Evolutionary conservation across 371 early-diverging fungal species (phyloP).

Genomic region (Lichtheimia ramosa): DNA sequence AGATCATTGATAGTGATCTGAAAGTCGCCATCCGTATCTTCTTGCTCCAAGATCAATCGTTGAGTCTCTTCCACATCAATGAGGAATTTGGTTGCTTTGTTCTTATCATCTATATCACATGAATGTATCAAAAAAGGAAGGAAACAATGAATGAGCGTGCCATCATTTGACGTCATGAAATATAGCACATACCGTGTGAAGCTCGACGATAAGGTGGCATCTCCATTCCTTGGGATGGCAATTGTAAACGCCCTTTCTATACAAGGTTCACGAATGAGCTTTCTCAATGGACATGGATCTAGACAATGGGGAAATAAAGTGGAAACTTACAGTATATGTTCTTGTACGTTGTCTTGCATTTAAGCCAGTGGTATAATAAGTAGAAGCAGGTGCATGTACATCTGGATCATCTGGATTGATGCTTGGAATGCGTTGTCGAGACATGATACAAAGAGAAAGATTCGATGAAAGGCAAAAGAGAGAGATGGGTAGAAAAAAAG

Average conservation of each 20-base stretch:
- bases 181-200: slow-evolving; percentile 32
- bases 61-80: slow-evolving; percentile 81
- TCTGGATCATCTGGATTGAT: slow-evolving; percentile 10
- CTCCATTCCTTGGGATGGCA: not conserved
- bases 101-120: slow-evolving; percentile 59
- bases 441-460: not conserved
- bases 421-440: not conserved
- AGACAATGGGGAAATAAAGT: not conserved
- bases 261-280: not conserved
- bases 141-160: not conserved
- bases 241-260: slow-evolving; percentile 1
- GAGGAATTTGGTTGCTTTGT: slow-evolving; percentile 67
- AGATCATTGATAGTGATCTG: slow-evolving; percentile 88
- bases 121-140: not conserved
- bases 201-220: slow-evolving; percentile 25
- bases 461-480: not conserved
- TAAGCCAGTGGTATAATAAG: slow-evolving; percentile 28
- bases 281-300: not conserved
- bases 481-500: not conserved
- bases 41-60: slow-evolving; percentile 75
- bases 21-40: slow-evolving; percentile 89
- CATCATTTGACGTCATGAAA: slow-evolving; percentile 14
- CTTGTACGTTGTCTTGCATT: slow-evolving; percentile 19
- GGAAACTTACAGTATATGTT: slow-evolving; percentile 18
- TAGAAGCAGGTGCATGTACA: slow-evolving; percentile 28